Evolutionary conservation across 495 filamentous ascomycete genomes (phyloP).

Genomic region (Aspergillus cristatus): DNA sequence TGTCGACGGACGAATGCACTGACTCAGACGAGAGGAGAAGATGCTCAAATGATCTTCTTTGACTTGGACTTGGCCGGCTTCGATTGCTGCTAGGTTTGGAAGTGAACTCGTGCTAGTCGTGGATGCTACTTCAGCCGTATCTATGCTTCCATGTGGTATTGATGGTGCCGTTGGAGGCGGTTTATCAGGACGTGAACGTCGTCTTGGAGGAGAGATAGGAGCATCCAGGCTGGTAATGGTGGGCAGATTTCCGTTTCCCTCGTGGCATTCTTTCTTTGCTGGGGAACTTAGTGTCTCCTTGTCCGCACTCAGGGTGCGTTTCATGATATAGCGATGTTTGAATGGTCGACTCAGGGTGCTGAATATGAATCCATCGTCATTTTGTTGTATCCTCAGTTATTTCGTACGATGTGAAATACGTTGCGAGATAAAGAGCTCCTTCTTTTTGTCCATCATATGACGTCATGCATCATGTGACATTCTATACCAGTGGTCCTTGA

Average conservation of each 20-base stretch:
- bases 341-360: background rate
- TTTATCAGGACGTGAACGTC: background rate
- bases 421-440: too few species aligned
- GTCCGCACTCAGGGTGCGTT: background rate
- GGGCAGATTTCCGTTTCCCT: background rate
- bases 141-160: background rate
- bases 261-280: background rate
- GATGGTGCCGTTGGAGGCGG: background rate
- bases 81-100: constrained; percentile 40
- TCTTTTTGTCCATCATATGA: too few species aligned
- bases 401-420: too few species aligned
- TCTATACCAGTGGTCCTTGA: too few species aligned
- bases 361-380: too few species aligned
- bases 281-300: too few species aligned
- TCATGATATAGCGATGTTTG: background rate
- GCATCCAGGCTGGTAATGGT: constrained; percentile 4
- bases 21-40: constrained; percentile 36
- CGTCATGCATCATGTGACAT: too few species aligned
- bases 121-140: background rate
- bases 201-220: constrained; percentile 9
- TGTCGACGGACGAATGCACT: constrained; percentile 6
- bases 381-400: too few species aligned
- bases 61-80: constrained; percentile 46
- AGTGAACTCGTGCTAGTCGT: too few species aligned
- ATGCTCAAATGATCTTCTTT: constrained; percentile 45